phyloP scores from a whole-genome alignment of 2,329 filamentous ascomycete species.

The Chrysoporthe puriensis region DNA sequence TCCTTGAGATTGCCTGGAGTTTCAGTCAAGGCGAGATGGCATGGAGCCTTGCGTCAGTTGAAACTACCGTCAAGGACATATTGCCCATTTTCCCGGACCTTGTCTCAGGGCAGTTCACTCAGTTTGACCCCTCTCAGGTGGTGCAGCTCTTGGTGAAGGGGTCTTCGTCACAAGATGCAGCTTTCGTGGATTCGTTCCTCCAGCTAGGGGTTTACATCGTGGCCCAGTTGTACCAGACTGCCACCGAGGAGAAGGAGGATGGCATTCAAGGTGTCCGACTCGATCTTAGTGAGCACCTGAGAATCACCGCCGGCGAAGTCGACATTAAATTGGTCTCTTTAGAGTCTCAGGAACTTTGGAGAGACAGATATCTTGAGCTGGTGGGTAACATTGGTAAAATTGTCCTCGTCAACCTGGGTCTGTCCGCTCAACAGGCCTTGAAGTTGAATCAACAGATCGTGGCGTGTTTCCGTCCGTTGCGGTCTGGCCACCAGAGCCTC shows the following conservation, averaged over 20 bases:
- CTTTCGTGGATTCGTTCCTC: constrained; percentile 15
- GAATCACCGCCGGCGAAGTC: not conserved
- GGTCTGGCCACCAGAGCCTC: not conserved
- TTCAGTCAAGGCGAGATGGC: not conserved
- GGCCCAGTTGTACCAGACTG: constrained; percentile 24
- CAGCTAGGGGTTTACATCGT: constrained; percentile 24
- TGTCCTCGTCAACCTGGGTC: constrained; percentile 21
- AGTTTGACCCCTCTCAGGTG: constrained; percentile 21
- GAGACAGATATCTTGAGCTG: constrained; percentile 22
- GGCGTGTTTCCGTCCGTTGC: constrained; percentile 19
- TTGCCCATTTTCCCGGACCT: constrained; percentile 23
- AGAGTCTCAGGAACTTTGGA: constrained; percentile 2
- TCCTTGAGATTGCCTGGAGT: not conserved
- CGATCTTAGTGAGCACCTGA: constrained; percentile 4
- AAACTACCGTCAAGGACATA: constrained; percentile 12
- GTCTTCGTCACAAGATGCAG: constrained; percentile 8
- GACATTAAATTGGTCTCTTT: not conserved
- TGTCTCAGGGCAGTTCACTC: constrained; percentile 5
- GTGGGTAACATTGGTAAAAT: constrained; percentile 18
- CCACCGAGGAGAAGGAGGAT: constrained; percentile 2
- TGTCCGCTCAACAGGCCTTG: constrained; percentile 20
- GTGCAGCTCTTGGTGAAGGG: constrained; percentile 8
- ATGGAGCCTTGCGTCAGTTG: constrained; percentile 9
- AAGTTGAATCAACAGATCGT: constrained; percentile 18
- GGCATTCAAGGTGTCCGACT: not conserved